Base-by-base conservation (phyloP, 768 basidiomycete genomes). In the Xerocomellus chrysenteron region DNA sequence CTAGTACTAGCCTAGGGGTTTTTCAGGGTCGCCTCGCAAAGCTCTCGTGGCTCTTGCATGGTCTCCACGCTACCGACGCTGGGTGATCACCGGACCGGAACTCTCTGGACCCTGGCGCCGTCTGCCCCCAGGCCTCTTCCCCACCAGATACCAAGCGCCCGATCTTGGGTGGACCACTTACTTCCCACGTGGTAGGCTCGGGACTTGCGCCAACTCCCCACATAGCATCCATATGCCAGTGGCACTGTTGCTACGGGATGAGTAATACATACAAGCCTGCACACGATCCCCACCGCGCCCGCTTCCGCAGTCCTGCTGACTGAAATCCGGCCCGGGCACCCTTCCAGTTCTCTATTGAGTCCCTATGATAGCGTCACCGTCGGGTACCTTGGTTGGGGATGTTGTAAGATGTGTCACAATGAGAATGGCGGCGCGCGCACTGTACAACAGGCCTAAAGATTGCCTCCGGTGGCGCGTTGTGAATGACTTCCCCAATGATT, bases 31-130 rank as follows among this genome's bases (percentile, higher is more conserved):
- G 54, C 56, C 59, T 61, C 45, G 57, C 49, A 36, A 9, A 13
- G 6, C 14, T 41, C 60, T 56, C 67, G 65, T 60, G 67, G 56
- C 33, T 9, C 46, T 6, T 21, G 50, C 62, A 30, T 69, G 67
- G 62, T 46, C 16, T 46, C 59, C 66, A 68, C 32, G 65, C 56
- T 46, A 57, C 43, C 52, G 59, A 64, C 36, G 49, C 2, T 37
- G 46, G 30, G 32, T 35, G 3, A 10, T 50, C 60, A 55, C 56
- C 58, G 42, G 19, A 46, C 51, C 5, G n/a, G 4, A 33, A 30
- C 64, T 56, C 42, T 14, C 3, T 16, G 11, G 55, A 47, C 65
- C 56, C 62, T 58, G 49, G 5, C 19, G 3, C 14, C 5, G 21
- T 21, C 21, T 21, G 35, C 35, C 46, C 50, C 47, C 49, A 28